Base-by-base conservation (phyloP, 2,329 filamentous ascomycete species). In the Colletotrichum paranaense region DNA sequence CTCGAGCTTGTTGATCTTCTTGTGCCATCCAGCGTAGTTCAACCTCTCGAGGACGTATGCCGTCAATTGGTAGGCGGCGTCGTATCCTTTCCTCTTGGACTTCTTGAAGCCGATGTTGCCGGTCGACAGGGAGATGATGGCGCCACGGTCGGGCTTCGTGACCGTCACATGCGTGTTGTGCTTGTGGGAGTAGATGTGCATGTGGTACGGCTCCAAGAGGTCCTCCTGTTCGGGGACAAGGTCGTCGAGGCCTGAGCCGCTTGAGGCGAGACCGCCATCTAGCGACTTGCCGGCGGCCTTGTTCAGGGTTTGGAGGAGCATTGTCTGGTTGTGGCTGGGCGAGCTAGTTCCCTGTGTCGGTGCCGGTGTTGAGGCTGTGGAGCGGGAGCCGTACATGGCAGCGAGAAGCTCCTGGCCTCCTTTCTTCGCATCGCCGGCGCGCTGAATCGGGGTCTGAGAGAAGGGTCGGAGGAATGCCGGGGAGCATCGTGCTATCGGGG, bases 131-230 rank as follows among this genome's bases (percentile, higher is more conserved):
- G 92, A 95, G 76, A 99, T 87, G 76, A 98, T 89, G 32, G 94
- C 90, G 76, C 94, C 90, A 60, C 93, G 89, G 81, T 95, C 92
- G 32, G 97, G 95, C 79, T 92, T 92, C 26, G 95, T 94, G 76
- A 98, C 90, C 1, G 95, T 98, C 79, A 99, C 90, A 84, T 98
- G 95, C 24, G 94, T 97, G 86, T 99, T 99, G 89, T 98, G 97
- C 85, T 95, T 97, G 82, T 94, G 92, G 32, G 93, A 86, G 84
- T 91, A 96, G 81, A 99, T 88, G 85, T 98, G 94, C 76, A 99
- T 89, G 82, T 97, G 95, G 86, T 95, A 95, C 2, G 94, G 92
- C 80, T 93, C 89, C 49, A 85, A 75, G 16, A 82, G 77, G 63
- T 85, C 79, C 57, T 86, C 83, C 2, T 71, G 75, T 5, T 76